Evolutionary conservation across 2,329 filamentous ascomycete species (phyloP), one percentile per base, ranked within the genome.

Genomic region (Diaporthe amygdali): DNA sequence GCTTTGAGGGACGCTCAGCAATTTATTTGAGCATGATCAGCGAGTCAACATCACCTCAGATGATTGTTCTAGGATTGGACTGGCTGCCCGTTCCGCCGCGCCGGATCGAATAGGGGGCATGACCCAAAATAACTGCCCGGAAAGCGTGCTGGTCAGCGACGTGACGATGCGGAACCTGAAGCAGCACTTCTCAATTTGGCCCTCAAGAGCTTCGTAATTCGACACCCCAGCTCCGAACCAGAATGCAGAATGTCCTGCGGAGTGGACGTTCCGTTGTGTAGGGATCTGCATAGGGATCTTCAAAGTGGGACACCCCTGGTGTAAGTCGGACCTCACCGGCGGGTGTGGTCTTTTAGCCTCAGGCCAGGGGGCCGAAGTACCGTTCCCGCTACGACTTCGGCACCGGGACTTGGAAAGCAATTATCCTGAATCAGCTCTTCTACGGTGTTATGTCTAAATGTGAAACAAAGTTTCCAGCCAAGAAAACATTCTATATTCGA

Each of bases 281-380:
- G 34, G 34, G 44, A 64, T 64, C 59, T 64, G 59, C 59, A 64
- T 9, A 30, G 64, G 61, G 34, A 67, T 67, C 47, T 56, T 41
- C 44, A 5, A 64, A 49, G 59, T 67, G 64, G 64, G 47, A 27
- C 51, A 34, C 17, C 14, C 51, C 34, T 55, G 30, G 39, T 67
- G 47, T 52, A 67, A 56, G 51, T 56, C 64, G 49, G 49, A 52
- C 22, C 49, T 52, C 76, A n/a, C 77, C 76, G 2, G 72, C 76
- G 4, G 44, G 83, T 0, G 82, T 82, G 3, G 54, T 70, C 15
- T 83, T 81, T 67, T 72, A 73, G 4, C 66, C 69, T 32, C 27
- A 44, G 2, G 41, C 66, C n/a, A 39, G 72, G 34, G 27, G 47
- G 8, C n/a, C 44, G 70, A 56, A 67, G 71, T 66, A 55, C 64